Evolutionary conservation across 1,139 yeast genomes (phyloP), one percentile per base, ranked within the genome.

Genomic region (Spathaspora sp.): DNA sequence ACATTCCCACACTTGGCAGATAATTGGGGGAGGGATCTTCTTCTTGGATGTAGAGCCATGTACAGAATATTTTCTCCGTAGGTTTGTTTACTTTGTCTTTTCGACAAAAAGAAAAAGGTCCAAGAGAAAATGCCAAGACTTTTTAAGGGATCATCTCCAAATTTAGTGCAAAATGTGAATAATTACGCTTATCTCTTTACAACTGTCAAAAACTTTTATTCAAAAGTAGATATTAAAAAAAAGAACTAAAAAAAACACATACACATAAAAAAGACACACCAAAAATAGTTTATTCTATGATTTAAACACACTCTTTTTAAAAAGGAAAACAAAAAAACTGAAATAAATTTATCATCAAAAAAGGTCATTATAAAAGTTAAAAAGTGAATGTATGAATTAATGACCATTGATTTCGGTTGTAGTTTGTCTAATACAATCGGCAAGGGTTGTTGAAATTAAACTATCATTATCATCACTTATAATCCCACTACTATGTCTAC

Each of bases 371-470:
- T 26, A 26, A 26, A 26, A 13, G 13, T n/a, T n/a, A 27, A 27
- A 27, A 25, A 10, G n/a, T 27, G n/a, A 11, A 27, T 10, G 31
- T 10, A 8, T 7, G 11, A 4, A 10, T 47, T 56, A 62, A 43
- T 58, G 59, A 42, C 69, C 68, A 48, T 63, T 64, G 37, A 72
- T 63, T 56, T 71, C 76, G 11, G 73, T 68, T 38, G 68, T 67
- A 41, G 70, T 58, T 51, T 65, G 68, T 52, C 75, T 64, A 45
- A 72, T 58, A 51, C 75, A 70, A 47, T 72, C 76, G 36, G 72
- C 76, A 39, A 72, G 65, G 4, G 74, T 65, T 18, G 68, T 59
- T 27, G 72, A 67, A 18, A 72, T 62, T 41, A 72, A 63, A 52
- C 74, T 70, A 47, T 70, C 77, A 50, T 48, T 52, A 48, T 47